Conservation (phyloP, 371 early-diverging fungal genomes). For the Mucor circinelloides region DNA sequence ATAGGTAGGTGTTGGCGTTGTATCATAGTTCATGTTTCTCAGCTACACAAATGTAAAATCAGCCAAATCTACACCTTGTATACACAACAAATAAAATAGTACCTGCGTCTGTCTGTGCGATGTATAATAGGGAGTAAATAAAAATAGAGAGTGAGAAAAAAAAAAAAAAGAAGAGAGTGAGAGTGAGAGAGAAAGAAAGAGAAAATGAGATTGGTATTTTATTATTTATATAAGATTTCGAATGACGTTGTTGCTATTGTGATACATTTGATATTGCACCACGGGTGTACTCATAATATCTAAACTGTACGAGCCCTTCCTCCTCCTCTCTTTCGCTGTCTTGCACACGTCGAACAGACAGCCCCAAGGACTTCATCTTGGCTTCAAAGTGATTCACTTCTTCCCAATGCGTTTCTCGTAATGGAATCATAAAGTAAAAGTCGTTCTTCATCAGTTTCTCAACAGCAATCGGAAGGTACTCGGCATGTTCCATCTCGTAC, state of each 20-base stretch:
- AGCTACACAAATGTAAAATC: not conserved
- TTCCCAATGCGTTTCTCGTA: conserved; percentile 39
- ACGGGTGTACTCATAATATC: conserved; percentile 37
- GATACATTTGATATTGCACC: conserved; percentile 6
- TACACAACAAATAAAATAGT: not conserved
- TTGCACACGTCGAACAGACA: conserved; percentile 12
- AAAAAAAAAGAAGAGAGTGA: not conserved
- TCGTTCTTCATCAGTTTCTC: conserved; percentile 40
- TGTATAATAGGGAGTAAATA: not conserved
- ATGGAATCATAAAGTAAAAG: conserved; percentile 51
- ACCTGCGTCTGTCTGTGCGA: conserved; percentile 26
- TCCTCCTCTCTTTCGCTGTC: conserved; percentile 42
- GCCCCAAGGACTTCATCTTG: conserved; percentile 33
- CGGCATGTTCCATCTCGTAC: conserved; percentile 55
- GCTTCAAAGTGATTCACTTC: conserved; percentile 44
- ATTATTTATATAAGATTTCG: conserved; percentile 5
- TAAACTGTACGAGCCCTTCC: conserved; percentile 41
- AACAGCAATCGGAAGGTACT: conserved; percentile 42
- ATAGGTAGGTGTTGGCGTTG: conserved; percentile 11
- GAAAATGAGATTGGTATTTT: not conserved
- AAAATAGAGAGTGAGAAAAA: not conserved
- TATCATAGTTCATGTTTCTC: conserved; percentile 22
- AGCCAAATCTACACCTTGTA: not conserved
- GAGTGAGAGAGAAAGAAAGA: not conserved
- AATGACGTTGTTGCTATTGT: conserved; percentile 14